Evolutionary conservation across 225 moss, liverwort and hornwort species (phyloP).

Genomic region (Thuidium tamariscinum): DNA sequence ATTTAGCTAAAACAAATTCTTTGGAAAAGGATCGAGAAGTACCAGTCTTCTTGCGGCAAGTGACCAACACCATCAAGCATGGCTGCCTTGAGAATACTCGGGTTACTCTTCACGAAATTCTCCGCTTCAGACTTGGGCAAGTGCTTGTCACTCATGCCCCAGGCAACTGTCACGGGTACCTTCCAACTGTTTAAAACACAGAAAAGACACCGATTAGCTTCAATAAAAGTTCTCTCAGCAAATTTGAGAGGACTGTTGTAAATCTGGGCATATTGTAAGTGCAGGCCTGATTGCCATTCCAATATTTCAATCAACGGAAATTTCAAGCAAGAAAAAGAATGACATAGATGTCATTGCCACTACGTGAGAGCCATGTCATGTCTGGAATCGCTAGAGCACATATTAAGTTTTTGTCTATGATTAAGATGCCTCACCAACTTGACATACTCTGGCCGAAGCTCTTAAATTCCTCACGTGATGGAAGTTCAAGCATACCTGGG

Average conservation of each 20-base stretch:
- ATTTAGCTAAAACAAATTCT: neutral
- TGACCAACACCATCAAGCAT: slow-evolving; percentile 80
- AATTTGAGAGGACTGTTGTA: neutral
- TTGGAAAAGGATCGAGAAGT: neutral
- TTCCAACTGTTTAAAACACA: slow-evolving; percentile 51
- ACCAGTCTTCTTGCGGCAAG: slow-evolving; percentile 98
- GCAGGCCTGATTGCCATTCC: too few relatives aligned
- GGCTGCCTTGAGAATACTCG: slow-evolving; percentile 43
- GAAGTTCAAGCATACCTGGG: slow-evolving; percentile 23
- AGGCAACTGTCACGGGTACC: slow-evolving; percentile 79
- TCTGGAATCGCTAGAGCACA: neutral
- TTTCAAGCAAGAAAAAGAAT: neutral
- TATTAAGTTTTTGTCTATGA: neutral
- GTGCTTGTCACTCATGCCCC: slow-evolving; percentile 91
- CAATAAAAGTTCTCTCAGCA: neutral
- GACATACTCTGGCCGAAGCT: neutral
- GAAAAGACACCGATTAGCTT: neutral
- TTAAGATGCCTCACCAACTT: neutral
- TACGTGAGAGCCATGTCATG: neutral
- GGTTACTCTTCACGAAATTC: slow-evolving; percentile 65
- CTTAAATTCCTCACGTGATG: neutral
- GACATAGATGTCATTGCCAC: neutral
- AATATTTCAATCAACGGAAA: neutral
- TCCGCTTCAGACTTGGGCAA: slow-evolving; percentile 77
- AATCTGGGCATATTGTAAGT: neutral